phyloP scores from a whole-genome alignment of 306 rosid species.

The Hippophae tibetana region DNA sequence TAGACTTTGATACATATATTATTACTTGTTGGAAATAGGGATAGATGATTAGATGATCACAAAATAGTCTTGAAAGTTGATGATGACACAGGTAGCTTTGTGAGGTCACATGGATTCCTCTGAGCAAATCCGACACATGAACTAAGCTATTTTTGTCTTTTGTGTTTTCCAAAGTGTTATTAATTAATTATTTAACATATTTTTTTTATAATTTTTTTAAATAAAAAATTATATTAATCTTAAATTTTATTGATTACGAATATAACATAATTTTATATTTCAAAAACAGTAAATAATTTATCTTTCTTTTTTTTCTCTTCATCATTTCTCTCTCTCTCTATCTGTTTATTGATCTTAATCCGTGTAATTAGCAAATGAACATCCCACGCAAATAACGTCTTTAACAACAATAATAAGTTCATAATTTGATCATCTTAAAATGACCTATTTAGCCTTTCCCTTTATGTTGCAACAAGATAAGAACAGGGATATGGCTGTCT shows the following conservation, averaged over 20 bases:
- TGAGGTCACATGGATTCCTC: slow-evolving; percentile 85
- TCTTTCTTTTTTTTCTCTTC: neutral
- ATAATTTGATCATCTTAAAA: no score
- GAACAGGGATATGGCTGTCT: no score
- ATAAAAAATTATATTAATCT: no score
- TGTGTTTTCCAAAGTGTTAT: neutral
- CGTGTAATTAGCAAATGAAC: slow-evolving; percentile 54
- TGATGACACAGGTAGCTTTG: slow-evolving; percentile 44
- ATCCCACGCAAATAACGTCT: slow-evolving; percentile 6
- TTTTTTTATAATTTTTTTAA: no score
- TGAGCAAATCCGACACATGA: slow-evolving; percentile 49
- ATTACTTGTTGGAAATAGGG: neutral
- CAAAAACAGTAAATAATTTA: no score
- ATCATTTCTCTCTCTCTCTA: no score
- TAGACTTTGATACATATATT: no score
- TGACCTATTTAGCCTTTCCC: no score
- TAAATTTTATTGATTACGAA: no score
- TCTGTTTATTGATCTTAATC: slow-evolving; percentile 14
- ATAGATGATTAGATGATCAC: neutral
- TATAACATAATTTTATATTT: no score
- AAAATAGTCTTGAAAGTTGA: slow-evolving; percentile 27
- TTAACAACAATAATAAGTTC: neutral
- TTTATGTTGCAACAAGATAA: no score
- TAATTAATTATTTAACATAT: no score
- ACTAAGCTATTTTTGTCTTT: slow-evolving; percentile 13